Evolutionary conservation across 2,329 filamentous ascomycete genomes (phyloP).

Genomic region (Dichotomopilus funicola): DNA sequence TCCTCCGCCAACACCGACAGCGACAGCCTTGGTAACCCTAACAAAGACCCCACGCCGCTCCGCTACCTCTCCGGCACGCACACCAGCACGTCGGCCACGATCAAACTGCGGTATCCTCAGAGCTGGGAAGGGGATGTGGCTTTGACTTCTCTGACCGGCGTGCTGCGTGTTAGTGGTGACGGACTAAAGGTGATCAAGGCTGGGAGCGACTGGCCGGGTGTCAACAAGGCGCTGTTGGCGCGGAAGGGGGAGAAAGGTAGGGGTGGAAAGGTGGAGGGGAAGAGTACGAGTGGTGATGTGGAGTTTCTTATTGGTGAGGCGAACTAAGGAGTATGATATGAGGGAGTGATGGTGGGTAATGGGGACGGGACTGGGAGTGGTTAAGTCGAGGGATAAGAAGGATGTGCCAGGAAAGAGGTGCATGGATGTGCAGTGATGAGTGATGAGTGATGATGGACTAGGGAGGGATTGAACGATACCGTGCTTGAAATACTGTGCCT

Average conservation of each 20-base stretch:
- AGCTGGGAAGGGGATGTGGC: conserved; percentile 44
- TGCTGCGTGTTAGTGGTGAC: conserved; percentile 35
- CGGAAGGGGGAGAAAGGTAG: conserved; percentile 36
- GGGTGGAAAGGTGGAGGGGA: conserved; percentile 14
- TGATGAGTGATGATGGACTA: no score
- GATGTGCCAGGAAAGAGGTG: no score
- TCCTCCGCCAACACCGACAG: background rate
- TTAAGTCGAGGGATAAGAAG: no score
- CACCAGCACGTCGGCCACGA: conserved; percentile 37
- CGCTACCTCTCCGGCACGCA: conserved; percentile 40
- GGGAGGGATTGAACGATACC: no score
- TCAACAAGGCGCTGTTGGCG: conserved; percentile 30
- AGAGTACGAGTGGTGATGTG: conserved; percentile 16
- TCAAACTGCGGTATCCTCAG: conserved; percentile 40
- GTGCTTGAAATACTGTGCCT: no score
- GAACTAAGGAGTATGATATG: no score
- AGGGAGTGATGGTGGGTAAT: no score
- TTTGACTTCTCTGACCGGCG: conserved; percentile 36
- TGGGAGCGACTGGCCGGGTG: conserved; percentile 28
- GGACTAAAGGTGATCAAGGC: conserved; percentile 35
- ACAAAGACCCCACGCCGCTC: background rate
- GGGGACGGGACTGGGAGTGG: no score
- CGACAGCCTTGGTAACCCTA: background rate
- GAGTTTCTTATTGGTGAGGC: conserved; percentile 16
- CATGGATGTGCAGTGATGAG: no score